phyloP scores from a whole-genome alignment of 2,329 filamentous ascomycete genomes.

The Didymella pinodella region DNA sequence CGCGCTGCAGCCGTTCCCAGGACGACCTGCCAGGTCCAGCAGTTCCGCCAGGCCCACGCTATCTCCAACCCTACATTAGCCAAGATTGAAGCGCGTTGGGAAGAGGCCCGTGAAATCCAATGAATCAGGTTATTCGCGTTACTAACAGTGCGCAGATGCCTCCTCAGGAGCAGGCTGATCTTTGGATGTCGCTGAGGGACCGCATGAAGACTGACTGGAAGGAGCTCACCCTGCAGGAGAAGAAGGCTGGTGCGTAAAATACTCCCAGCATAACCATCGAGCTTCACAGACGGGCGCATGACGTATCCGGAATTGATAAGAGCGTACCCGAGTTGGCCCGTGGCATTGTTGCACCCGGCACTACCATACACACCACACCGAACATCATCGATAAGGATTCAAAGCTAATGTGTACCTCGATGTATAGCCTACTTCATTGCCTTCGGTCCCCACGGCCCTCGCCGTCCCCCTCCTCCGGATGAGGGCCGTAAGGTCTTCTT shows the following conservation, averaged over 20 bases:
- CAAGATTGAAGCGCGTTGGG: slow-evolving; percentile 99
- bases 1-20: slow-evolving; percentile 47
- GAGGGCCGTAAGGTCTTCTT: slow-evolving; percentile 81
- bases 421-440: slow-evolving; percentile 96
- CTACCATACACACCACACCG: slow-evolving; percentile 17
- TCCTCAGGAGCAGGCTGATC: slow-evolving; percentile 97
- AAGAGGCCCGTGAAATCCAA: slow-evolving; percentile 55
- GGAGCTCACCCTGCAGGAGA: slow-evolving; percentile 93
- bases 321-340: slow-evolving; percentile 32
- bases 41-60: slow-evolving; percentile 77
- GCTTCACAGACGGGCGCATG: slow-evolving; percentile 33
- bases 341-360: slow-evolving; percentile 22
- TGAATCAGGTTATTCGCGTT: not conserved
- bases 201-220: slow-evolving; percentile 99
- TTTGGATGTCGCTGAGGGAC: slow-evolving; percentile 98
- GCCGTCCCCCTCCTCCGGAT: slow-evolving; percentile 80
- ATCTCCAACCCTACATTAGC: slow-evolving; percentile 97
- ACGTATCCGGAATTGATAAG: slow-evolving; percentile 39
- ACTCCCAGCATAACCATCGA: slow-evolving; percentile 23
- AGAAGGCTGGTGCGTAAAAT: slow-evolving; percentile 90
- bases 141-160: slow-evolving; percentile 58
- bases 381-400: slow-evolving; percentile 21
- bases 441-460: slow-evolving; percentile 95
- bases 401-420: slow-evolving; percentile 32
- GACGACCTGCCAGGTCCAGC: slow-evolving; percentile 56